Base-by-base conservation (phyloP, 495 filamentous ascomycete genomes). In the Lasiosphaeriaceae sp. region DNA sequence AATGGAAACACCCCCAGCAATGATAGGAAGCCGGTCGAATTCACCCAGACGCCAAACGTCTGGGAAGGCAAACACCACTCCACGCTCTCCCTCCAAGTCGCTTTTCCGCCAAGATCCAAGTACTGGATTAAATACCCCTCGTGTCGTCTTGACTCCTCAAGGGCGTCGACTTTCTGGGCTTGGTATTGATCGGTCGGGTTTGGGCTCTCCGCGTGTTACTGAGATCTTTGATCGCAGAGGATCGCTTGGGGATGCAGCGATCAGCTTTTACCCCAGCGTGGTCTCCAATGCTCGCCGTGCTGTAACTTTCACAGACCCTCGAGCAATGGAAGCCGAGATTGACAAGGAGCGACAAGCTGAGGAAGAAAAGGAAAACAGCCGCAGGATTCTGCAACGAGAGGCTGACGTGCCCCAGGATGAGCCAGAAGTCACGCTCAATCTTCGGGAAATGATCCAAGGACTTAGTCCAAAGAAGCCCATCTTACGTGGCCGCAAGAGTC, bases 171-270 rank as follows among this genome's bases (percentile, higher is more conserved):
- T 86, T 23, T 89, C 87, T 6, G 90, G 89, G 3, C 66, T 92
- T 56, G 90, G 90, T 11, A 84, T 85, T 60, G 89, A 92, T 61
- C 83, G 81, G 56, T 75, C 82, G 59, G 89, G 90, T 4, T 81
- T 94, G 50, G 90, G 90, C 20, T 95, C 90, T 3, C 90, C 90
- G 8, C 82, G 80, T 16, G 83, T 95, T 34, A 81, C 87, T 14
- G 86, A 82, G 21, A 79, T 91, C 22, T 80, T 94, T 34, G 88
- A 90, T 47, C 82, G 84, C 49, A 82, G 90, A 44, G 80, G 75
- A 43, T 90, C 88, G 7, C 85, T 95, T 55, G 82, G 84, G 24
- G 85, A 92, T 50, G 75, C 77, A 16, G 81, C 87, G 11, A 72
- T 74, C 4, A 70, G 77, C 8, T 93, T 94, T 63, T 70, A 83